A percentile compares a stretch with the other conserved stretches of the same genome.
These are phyloP conservation scores for Cladosporium colombiae DNA, from an alignment of 2,329 filamentous ascomycete genomes.

Conservation along the genomic window DNA sequence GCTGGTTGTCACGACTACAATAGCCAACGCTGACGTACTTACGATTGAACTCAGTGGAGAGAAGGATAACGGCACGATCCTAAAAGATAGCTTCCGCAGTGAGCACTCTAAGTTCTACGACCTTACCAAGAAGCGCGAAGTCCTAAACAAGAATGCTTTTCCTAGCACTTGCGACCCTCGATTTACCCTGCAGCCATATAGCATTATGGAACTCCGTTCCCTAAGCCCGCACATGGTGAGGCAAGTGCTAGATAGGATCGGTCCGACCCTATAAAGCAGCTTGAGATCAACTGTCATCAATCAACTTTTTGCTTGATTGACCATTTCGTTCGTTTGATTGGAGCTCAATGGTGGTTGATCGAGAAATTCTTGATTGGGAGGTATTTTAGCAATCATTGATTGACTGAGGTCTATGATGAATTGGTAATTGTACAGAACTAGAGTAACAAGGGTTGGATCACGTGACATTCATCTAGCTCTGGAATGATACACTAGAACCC, in stretches of 20 bases:
- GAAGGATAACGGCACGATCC: slow-evolving; percentile 1
- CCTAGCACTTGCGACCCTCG: slow-evolving; percentile 16
- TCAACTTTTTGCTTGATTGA: too few species aligned
- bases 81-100: slow-evolving; percentile 11
- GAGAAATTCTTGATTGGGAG: too few species aligned
- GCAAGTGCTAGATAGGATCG: neutral
- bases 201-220: neutral
- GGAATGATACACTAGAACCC: too few species aligned
- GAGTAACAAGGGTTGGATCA: too few species aligned
- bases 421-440: too few species aligned
- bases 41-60: slow-evolving; percentile 5
- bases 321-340: too few species aligned
- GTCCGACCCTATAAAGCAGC: slow-evolving; percentile 8
- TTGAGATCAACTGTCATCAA: neutral
- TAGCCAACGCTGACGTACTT: neutral
- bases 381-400: too few species aligned
- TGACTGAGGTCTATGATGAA: too few species aligned
- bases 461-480: too few species aligned
- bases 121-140: slow-evolving; percentile 2
- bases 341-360: too few species aligned
- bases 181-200: neutral
- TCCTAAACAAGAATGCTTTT: slow-evolving; percentile 10
- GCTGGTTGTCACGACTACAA: neutral
- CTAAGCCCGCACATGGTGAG: neutral
- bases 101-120: slow-evolving; percentile 16